Evolutionary conservation across 805 yeast species (phyloP), one percentile per base, ranked within the genome.

Genomic region (Candida bentonensis): DNA sequence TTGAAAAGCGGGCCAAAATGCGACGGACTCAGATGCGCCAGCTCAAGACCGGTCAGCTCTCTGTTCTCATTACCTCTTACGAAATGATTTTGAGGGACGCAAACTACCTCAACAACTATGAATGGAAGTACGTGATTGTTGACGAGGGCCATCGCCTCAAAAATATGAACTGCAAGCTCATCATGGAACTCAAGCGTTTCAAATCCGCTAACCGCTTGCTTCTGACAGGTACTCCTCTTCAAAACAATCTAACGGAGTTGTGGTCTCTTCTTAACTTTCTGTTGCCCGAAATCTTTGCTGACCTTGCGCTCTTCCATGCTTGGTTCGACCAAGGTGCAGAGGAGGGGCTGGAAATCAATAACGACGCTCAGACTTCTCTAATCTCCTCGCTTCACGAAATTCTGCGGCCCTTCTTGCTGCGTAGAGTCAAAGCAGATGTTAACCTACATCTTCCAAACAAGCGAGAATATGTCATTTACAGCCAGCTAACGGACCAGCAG

Each of bases 121-220:
- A 66, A 21, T 88, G 96, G 96, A 82, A 78, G 48, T 89, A 77
- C 57, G 64, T 89, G 44, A 82, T 88, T 42, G 95, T 89, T 17
- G 98, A 89, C 61, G 98, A 89, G 62, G 98, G 97, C 4, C 98
- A 89, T 61, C 68, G 98, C 33, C 67, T 89, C 52, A 92, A 89
- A 56, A 89, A 89, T 58, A 72, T 79, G 50, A 77, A 88, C 53
- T 84, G 95, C 60, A 66, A 77, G 51, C 67, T 89, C 48, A 79
- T 89, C 43, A 71, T 71, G 44, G 78, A 78, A 48, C 69, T 89
- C 51, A 88, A 85, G 54, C 71, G 70, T 49, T 69, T 85, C 30
- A 61, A 65, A 21, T 52, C 66, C 3, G 66, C 72, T 15, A 89
- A 89, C 56, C 67, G 96, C 49, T 65, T 89, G 41, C 65, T 89